A percentile compares a stretch with the other conserved stretches of the same genome.
Conservation (phyloP, 2,329 filamentous ascomycete species). For the Blumeria graminis region DNA sequence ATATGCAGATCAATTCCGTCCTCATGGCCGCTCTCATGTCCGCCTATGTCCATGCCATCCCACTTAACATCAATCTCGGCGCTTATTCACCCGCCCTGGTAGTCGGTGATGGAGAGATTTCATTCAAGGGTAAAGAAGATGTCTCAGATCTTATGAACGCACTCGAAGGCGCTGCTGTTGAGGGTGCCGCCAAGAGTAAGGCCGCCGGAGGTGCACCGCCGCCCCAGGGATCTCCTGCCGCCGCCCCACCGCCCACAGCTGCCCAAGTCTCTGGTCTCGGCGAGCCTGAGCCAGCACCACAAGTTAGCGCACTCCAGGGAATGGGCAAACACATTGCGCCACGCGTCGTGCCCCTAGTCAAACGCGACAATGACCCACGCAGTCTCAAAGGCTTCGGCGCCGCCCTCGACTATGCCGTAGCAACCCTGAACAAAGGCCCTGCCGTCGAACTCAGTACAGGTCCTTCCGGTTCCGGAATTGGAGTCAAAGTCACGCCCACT, state of each 20-base stretch:
- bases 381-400: constrained; percentile 20
- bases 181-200: constrained; percentile 22
- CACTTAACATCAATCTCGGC: constrained; percentile 27
- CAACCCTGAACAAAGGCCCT: constrained; percentile 18
- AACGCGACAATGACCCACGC: constrained; percentile 15
- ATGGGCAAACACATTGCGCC: constrained; percentile 26
- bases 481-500: constrained; percentile 15
- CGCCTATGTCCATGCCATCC: constrained; percentile 16
- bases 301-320: constrained; percentile 9
- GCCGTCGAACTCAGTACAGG: constrained; percentile 20
- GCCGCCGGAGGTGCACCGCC: constrained; percentile 15
- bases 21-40: constrained; percentile 14
- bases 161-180: constrained; percentile 20
- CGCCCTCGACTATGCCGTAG: constrained; percentile 19
- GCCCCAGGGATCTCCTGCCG: constrained; percentile 7
- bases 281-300: constrained; percentile 14
- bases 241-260: constrained; percentile 19
- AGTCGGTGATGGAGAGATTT: constrained; percentile 28
- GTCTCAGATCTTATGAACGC: constrained; percentile 21
- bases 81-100: constrained; percentile 26
- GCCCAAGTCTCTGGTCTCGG: constrained; percentile 25
- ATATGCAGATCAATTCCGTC: constrained; percentile 13
- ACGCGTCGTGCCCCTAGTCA: constrained; percentile 11
- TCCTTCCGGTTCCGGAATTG: constrained; percentile 18
- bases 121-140: constrained; percentile 20